phyloP scores from a whole-genome alignment of 495 filamentous ascomycete genomes.

The Hypoxylon perforatum region DNA sequence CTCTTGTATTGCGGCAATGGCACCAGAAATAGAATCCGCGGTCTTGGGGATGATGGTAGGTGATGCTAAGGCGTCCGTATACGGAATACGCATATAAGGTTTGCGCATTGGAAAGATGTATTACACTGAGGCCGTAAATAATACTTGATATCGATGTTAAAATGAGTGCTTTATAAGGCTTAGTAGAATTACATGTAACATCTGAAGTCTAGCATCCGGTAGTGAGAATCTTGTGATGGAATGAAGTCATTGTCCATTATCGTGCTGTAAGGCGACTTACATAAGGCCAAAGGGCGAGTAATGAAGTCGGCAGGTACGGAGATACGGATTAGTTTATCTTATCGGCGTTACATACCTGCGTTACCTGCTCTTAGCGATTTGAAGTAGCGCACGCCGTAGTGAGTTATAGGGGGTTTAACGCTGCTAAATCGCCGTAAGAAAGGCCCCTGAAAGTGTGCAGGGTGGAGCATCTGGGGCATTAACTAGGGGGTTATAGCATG shows the following conservation, averaged over 20 bases:
- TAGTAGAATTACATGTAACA: not conserved
- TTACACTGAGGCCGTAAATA: not conserved
- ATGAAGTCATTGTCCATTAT: slow-evolving; percentile 34
- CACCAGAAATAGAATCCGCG: slow-evolving; percentile 75
- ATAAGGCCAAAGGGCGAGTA: not conserved
- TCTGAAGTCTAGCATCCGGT: slow-evolving; percentile 4
- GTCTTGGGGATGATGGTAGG: slow-evolving; percentile 77
- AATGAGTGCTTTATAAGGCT: not conserved
- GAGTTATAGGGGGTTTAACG: not conserved
- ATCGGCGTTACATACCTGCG: too few species aligned
- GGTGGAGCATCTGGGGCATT: not conserved
- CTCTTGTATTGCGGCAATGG: slow-evolving; percentile 75
- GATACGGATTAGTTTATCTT: too few species aligned
- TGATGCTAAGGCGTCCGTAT: slow-evolving; percentile 83
- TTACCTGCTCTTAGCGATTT: too few species aligned
- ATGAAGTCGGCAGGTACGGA: too few species aligned
- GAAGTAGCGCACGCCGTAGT: too few species aligned
- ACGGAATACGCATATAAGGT: slow-evolving; percentile 87
- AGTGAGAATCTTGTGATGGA: slow-evolving; percentile 8
- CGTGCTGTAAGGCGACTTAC: not conserved
- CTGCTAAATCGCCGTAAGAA: not conserved
- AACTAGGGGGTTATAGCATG: not conserved
- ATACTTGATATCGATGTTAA: not conserved
- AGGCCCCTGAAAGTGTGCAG: not conserved
- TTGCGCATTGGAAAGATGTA: slow-evolving; percentile 64